Conservation (phyloP, 495 filamentous ascomycete species). For the Talaromyces stipitatus region DNA sequence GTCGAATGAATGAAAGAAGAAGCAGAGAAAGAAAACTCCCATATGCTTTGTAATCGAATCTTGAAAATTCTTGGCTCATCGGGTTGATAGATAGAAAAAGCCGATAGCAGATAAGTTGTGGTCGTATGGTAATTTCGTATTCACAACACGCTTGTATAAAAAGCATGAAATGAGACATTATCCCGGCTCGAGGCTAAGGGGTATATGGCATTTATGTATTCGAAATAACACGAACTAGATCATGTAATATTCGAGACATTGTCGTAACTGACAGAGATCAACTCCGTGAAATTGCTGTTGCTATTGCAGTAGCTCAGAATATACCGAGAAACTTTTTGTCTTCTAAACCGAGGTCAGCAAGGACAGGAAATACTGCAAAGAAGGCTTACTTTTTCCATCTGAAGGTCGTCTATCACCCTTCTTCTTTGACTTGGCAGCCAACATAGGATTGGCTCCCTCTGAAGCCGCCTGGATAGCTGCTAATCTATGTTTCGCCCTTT, state of each 20-base stretch:
- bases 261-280: not conserved
- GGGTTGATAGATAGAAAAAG: not conserved
- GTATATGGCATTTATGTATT: not conserved
- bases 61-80: not conserved
- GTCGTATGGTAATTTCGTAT: not conserved
- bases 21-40: not conserved
- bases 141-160: not conserved
- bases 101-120: not conserved
- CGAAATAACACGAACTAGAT: not conserved
- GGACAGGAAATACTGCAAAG: not conserved
- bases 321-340: slow-evolving; percentile 25
- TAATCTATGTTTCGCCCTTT: slow-evolving; percentile 77
- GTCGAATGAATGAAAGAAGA: not conserved
- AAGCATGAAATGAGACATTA: not conserved
- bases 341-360: slow-evolving; percentile 4
- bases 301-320: slow-evolving; percentile 14
- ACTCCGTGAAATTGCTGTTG: not conserved
- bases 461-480: slow-evolving; percentile 81
- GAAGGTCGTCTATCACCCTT: slow-evolving; percentile 7
- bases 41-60: not conserved
- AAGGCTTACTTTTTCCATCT: not conserved
- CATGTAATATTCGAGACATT: not conserved
- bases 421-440: slow-evolving; percentile 11
- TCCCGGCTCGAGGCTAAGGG: not conserved
- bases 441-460: slow-evolving; percentile 53